A percentile compares a stretch with the other conserved stretches of the same genome.
Conservation (phyloP, 169 alveolate genomes). For the Cryptosporidium baileyi region DNA sequence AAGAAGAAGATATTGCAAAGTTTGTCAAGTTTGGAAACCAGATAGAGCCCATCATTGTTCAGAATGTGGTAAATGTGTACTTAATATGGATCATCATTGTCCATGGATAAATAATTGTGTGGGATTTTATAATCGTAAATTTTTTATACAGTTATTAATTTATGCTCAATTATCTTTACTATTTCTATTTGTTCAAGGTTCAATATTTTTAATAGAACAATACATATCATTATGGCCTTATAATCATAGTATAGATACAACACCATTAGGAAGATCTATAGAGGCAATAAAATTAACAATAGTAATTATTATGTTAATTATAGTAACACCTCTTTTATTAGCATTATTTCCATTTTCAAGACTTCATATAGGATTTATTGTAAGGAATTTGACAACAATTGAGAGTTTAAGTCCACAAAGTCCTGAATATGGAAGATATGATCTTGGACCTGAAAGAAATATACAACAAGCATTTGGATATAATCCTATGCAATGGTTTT, state of each 20-base stretch:
- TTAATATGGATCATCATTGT: conserved; percentile 98
- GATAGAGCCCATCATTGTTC: conserved; percentile 98
- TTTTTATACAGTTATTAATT: conserved; percentile 90
- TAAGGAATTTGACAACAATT: conserved; percentile 85
- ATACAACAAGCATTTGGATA: conserved; percentile 85
- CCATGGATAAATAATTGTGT: conserved; percentile 98
- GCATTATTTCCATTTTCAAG: conserved; percentile 86
- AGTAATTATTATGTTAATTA: conserved; percentile 72
- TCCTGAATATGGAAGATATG: conserved; percentile 82
- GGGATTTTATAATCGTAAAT: conserved; percentile 95
- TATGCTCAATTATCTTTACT: conserved; percentile 82
- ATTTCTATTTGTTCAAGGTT: conserved; percentile 59
- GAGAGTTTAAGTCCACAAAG: conserved; percentile 84
- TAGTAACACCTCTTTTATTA: conserved; percentile 76
- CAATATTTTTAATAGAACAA: conserved; percentile 38
- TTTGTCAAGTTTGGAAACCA: conserved; percentile 97
- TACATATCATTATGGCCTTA: conserved; percentile 61
- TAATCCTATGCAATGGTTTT: conserved; percentile 87
- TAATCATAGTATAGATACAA: conserved; percentile 39
- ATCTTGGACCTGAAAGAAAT: conserved; percentile 85
- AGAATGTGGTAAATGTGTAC: conserved; percentile 93
- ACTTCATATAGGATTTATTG: conserved; percentile 81
- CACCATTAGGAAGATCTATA: conserved; percentile 65
- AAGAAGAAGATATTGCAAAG: conserved; percentile 93
- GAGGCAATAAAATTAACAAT: conserved; percentile 46